Evolutionary conservation across 2,329 filamentous ascomycete genomes (phyloP).

Genomic region (Xylaria sp.): DNA sequence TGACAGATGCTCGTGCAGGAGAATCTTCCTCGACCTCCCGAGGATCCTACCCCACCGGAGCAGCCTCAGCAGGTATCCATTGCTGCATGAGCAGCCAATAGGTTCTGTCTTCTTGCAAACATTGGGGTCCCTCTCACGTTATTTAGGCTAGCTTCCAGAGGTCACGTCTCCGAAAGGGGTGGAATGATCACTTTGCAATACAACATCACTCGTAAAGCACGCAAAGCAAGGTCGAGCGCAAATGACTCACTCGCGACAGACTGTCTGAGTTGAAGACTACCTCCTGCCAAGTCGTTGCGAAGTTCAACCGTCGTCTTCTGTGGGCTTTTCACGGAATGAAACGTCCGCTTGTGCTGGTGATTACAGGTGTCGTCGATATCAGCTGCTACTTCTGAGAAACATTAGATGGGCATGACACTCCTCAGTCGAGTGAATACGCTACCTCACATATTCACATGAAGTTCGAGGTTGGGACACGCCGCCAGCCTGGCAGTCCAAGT

Average conservation of each 20-base stretch:
- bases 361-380: not conserved
- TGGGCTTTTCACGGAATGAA: not conserved
- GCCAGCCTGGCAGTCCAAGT: not conserved
- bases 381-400: not conserved
- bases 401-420: not conserved
- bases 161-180: not conserved
- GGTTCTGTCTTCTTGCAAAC: not conserved
- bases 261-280: too few species aligned
- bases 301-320: too few species aligned
- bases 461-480: not conserved
- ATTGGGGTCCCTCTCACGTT: not conserved
- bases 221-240: not conserved
- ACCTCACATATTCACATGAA: not conserved
- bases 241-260: not conserved
- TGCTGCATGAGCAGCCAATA: conserved; percentile 24
- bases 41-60: conserved; percentile 23
- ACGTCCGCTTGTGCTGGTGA: not conserved
- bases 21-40: conserved; percentile 29
- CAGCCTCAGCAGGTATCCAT: conserved; percentile 29
- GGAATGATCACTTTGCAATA: not conserved
- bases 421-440: not conserved
- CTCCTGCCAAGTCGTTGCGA: too few species aligned
- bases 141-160: not conserved
- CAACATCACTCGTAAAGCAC: not conserved
- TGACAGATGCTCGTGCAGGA: conserved; percentile 22